Evolutionary conservation across 2,329 filamentous ascomycete species (phyloP), one percentile per base, ranked within the genome.

Genomic region (Epicoccum nigrum): DNA sequence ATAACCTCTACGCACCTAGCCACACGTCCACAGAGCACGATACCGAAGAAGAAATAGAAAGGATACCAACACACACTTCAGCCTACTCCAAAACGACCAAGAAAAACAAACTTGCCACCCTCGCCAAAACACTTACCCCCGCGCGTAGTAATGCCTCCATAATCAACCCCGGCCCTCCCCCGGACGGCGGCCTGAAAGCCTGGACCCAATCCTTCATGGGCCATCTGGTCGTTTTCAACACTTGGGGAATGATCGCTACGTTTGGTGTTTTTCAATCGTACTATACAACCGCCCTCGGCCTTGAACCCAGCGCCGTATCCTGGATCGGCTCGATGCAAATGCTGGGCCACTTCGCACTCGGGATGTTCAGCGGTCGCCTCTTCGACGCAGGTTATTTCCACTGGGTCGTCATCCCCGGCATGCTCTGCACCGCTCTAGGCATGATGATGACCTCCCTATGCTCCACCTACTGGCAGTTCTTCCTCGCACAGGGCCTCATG

Each of bases 301-400:
- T 70, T 0, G 60, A 69, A 16, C 63, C 66, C 1, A 79, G 77
- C 0, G 76, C 79, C 25, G 78, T 82, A 8, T 78, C 79, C 0
- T 82, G 80, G 80, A 76, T 82, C 1, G 80, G 79, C 1, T 78
- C 76, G 32, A 70, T 81, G 40, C 79, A 81, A 56, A 78, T 81
- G 60, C 77, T 80, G 32, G 64, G 79, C 7, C 76, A 81, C 30
- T 82, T 81, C 61, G 75, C 76, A 38, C 70, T 81, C 28, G 79
- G 79, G 28, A 79, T 79, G 20, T 76, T 81, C 43, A 77, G 78
- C 3, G 80, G 80, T 5, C 77, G 80, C 3, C 74, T 79, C 7
- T 78, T 79, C 0, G 80, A 83, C 63, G 79, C 78, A 1, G 80
- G 80, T 2, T 78, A 76, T 42, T 82, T 81, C 63, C 74, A 77